Conservation (phyloP, 805 yeast species). For the Myxozyma kluyveri region DNA sequence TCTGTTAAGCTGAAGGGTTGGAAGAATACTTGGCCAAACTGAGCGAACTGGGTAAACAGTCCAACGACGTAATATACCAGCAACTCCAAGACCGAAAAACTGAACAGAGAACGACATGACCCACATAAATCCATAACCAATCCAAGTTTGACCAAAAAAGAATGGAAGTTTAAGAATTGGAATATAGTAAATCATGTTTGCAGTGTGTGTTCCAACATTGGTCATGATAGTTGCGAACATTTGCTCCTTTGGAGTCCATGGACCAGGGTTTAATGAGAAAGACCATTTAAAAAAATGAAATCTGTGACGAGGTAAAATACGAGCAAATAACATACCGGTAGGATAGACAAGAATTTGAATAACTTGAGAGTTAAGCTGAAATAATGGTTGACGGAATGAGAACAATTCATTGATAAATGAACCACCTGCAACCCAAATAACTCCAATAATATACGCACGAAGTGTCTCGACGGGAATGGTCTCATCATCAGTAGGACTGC, state of each 20-base stretch:
- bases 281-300: background rate
- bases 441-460: constrained; percentile 51
- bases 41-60: constrained; percentile 58
- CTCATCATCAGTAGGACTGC: constrained; percentile 48
- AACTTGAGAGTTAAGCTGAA: constrained; percentile 44
- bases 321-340: constrained; percentile 48
- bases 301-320: constrained; percentile 41
- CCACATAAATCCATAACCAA: constrained; percentile 52
- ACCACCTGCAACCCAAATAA: constrained; percentile 53
- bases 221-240: constrained; percentile 51
- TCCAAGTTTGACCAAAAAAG: constrained; percentile 21
- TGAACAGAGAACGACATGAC: constrained; percentile 54
- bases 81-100: constrained; percentile 64
- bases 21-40: constrained; percentile 55
- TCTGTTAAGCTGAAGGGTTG: constrained; percentile 47
- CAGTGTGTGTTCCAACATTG: constrained; percentile 4
- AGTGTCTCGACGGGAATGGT: constrained; percentile 48
- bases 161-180: constrained; percentile 14
- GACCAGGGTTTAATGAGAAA: constrained; percentile 45
- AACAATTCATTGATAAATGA: constrained; percentile 58
- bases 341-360: constrained; percentile 61
- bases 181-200: constrained; percentile 47
- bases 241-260: constrained; percentile 59
- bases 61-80: constrained; percentile 60
- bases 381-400: constrained; percentile 48